Base-by-base conservation (phyloP, 2,329 filamentous ascomycete genomes). In the Monilinia vaccinii-corymbosi region DNA sequence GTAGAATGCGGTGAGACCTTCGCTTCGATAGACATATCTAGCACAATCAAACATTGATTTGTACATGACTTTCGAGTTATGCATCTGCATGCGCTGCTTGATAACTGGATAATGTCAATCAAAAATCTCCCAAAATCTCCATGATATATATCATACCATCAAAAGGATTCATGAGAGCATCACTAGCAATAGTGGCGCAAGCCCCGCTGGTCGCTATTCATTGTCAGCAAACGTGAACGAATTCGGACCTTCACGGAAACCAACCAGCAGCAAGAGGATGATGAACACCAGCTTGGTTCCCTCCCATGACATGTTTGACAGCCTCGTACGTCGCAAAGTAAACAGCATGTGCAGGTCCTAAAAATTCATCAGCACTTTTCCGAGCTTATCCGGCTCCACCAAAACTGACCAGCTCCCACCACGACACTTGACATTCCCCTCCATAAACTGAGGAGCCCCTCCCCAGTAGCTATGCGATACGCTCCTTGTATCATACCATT, bases 141-240 rank as follows among this genome's bases (percentile, higher is more conserved):
- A 9, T 38, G 1, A 32, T 21, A n/a, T 18, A 21, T 32, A 38
- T 28, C 45, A 45, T 81, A 96, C 91, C 91, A 77, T 99, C 94
- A 73, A 99, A 99, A 25, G 94, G 94, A 72, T 97, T 99, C 94
- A 99, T 99, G 66, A 99, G 84, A 58, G 94, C 94, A 78, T 99
- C 94, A 73, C 92, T 97, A 40, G 93, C 90, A 73, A 97, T 97
- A 9, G 94, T 97, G 65, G 94, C 94, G 69, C 89, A 89, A 62
- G 94, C 93, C 75, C 94, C 94, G 72, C 91, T 96, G 64, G 91
- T 87, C 63, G 91, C 94, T 96, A 72, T 61, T 61, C 52, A 58
- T 62, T 47, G 70, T 78, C 67, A 80, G 75, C 42, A 60, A n/a
- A 60, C 14, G 2, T 42, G 21, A 34, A 25, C 14, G 51, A 52